A percentile compares a stretch with the other conserved stretches of the same genome.
Evolutionary conservation across 352 stramenopile genomes (phyloP).

Genomic region (Pythium sp.): DNA sequence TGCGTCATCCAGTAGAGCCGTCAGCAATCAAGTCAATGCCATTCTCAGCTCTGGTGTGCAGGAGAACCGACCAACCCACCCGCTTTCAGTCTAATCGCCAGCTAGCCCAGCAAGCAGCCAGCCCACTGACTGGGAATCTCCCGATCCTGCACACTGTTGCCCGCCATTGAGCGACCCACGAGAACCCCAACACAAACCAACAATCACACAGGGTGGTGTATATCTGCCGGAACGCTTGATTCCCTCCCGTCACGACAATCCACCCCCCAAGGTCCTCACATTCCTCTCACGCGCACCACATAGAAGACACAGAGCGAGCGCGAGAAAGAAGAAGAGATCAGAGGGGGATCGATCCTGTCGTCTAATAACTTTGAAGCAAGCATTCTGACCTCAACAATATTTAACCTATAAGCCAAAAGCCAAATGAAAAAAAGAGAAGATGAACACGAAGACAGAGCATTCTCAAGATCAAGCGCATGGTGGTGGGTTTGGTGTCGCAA

Average conservation of each 20-base stretch:
- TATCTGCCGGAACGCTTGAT: constrained; percentile 6
- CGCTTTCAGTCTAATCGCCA: background rate
- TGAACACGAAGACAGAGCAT: background rate
- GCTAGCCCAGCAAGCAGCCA: background rate
- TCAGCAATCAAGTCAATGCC: background rate
- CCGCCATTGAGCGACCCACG: constrained; percentile 3
- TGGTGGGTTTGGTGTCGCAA: background rate
- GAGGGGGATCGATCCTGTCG: background rate
- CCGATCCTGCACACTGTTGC: constrained; percentile 8
- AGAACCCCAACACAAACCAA: constrained; percentile 5
- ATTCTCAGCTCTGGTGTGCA: constrained; percentile 2
- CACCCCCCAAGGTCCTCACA: background rate
- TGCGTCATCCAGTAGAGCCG: constrained; percentile 59
- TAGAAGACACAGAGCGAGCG: constrained; percentile 11
- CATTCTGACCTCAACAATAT: constrained; percentile 9
- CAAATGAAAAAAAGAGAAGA: constrained; percentile 3
- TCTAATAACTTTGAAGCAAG: constrained; percentile 4
- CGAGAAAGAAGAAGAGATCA: background rate
- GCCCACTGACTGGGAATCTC: background rate
- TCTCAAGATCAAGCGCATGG: background rate
- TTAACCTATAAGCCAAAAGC: constrained; percentile 1
- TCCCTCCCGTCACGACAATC: background rate
- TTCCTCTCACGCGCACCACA: background rate
- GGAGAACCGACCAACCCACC: background rate
- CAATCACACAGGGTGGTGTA: constrained; percentile 11